Evolutionary conservation across 495 filamentous ascomycete genomes (phyloP).

Genomic region (Echria macrotheca): DNA sequence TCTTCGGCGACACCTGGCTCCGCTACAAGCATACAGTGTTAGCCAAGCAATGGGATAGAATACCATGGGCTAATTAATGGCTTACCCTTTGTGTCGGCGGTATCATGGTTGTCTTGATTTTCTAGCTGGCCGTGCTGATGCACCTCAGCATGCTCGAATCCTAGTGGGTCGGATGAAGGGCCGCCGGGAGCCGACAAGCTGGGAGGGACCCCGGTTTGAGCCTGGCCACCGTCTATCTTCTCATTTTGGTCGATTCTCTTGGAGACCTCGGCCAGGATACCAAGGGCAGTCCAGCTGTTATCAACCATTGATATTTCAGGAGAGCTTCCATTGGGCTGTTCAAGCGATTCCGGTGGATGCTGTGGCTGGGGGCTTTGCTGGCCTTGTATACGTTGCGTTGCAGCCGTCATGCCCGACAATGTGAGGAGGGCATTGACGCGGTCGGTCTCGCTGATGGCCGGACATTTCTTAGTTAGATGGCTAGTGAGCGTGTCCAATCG

Average conservation of each 20-base stretch:
- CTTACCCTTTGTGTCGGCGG: background rate
- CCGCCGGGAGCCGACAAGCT: too few species aligned
- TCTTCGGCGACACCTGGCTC: slow-evolving; percentile 3
- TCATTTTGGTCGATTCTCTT: slow-evolving; percentile 56
- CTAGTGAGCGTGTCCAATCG: slow-evolving; percentile 71
- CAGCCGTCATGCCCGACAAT: slow-evolving; percentile 36
- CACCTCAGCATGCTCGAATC: slow-evolving; percentile 36
- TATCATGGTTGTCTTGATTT: background rate
- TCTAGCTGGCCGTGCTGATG: slow-evolving; percentile 24
- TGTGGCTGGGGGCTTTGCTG: slow-evolving; percentile 16
- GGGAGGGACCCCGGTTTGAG: too few species aligned
- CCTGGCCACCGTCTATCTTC: slow-evolving; percentile 40
- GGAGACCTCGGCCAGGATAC: slow-evolving; percentile 78
- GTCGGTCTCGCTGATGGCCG: slow-evolving; percentile 53
- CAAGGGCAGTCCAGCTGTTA: slow-evolving; percentile 62
- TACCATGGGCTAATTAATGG: too few species aligned
- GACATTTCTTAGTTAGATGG: slow-evolving; percentile 78
- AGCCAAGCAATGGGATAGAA: too few species aligned
- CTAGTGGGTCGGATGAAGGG: slow-evolving; percentile 8
- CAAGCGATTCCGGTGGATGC: slow-evolving; percentile 17
- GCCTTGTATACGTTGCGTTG: slow-evolving; percentile 20
- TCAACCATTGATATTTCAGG: slow-evolving; percentile 29
- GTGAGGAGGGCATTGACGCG: slow-evolving; percentile 7
- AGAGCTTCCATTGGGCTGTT: slow-evolving; percentile 32
- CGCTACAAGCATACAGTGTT: slow-evolving; percentile 5